Evolutionary conservation across 352 stramenopile species (phyloP).

Genomic region (Globisporangium recalcitrans): DNA sequence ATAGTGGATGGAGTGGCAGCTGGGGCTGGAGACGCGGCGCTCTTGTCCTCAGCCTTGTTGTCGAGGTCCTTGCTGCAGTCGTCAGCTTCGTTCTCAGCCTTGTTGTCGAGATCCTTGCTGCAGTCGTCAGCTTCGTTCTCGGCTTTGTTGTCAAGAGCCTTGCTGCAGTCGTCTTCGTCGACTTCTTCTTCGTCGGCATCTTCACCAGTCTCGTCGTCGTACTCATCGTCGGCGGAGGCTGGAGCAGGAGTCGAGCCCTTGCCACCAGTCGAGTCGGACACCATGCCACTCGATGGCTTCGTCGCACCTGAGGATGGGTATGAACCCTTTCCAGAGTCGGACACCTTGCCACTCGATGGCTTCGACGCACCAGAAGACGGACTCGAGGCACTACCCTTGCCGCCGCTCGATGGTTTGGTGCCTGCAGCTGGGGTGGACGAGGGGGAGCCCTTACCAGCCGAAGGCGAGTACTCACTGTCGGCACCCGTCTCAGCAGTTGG

Average conservation of each 20-base stretch:
- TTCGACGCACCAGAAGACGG: neutral
- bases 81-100: slow-evolving; percentile 21
- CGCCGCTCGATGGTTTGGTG: slow-evolving; percentile 14
- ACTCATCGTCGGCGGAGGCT: slow-evolving; percentile 1
- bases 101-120: slow-evolving; percentile 17
- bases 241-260: slow-evolving; percentile 7
- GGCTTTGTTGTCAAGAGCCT: slow-evolving; percentile 26
- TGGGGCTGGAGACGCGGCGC: slow-evolving; percentile 5
- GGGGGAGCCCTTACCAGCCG: slow-evolving; percentile 1
- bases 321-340: neutral
- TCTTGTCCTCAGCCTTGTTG: slow-evolving; percentile 10
- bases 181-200: slow-evolving; percentile 5
- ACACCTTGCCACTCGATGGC: neutral
- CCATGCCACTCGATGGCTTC: no score
- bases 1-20: slow-evolving; percentile 18
- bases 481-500: neutral
- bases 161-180: slow-evolving; percentile 22
- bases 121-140: slow-evolving; percentile 13
- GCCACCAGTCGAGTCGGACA: slow-evolving; percentile 12
- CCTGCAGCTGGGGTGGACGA: slow-evolving; percentile 4
- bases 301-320: neutral
- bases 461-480: slow-evolving; percentile 7
- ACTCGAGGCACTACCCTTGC: slow-evolving; percentile 3
- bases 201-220: slow-evolving; percentile 12
- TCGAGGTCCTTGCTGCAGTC: slow-evolving; percentile 18